Base-by-base conservation (phyloP, 1,284 basidiomycete species). In the Irpex sp. region DNA sequence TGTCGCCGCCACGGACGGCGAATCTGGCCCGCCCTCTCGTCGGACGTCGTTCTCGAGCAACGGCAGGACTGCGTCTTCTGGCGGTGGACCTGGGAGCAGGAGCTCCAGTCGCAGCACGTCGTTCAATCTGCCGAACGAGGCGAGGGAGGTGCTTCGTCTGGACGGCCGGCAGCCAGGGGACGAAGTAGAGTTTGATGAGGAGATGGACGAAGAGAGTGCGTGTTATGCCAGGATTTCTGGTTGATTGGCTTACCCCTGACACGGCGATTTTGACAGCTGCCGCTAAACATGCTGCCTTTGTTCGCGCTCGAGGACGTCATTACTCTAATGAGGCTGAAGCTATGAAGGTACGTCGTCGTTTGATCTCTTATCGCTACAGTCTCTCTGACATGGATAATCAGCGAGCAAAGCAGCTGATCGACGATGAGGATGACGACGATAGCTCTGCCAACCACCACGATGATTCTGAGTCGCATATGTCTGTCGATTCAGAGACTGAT, bases 291-390 rank as follows among this genome's bases (percentile, higher is more conserved):
- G 87, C 85, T 33, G 93, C 83, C 52, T 96, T 96, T 71, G 80
- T 94, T 60, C 84, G 85, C 68, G 92, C 91, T 61, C 83, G 93
- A 42, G 90, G 89, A 59, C 80, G 87, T 61, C 93, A 96, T 73
- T 96, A 96, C 70, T 93, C 91, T 3, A 94, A 94, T 61, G 93
- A 96, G 74, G 93, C 92, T 1, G 91, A 94, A 70, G 93, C 92
- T 37, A 93, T 96, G 91, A 93, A 92, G 85, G 90, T 88, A 69
- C 57, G 73, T 62, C 18, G 66, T 56, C 5, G 64, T 58, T 51
- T 57, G 48, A 63, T 59, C 57, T 57, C 36, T 37, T 21, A 28
- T 62, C 18, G 61, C n/a, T 51, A 58, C 18, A 16, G 23, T 21
- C 52, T 54, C 33, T 58, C 54, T 61, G 10, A 57, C 39, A 58